Base-by-base conservation (phyloP, 345 rosid species). In the Durio zibethinus region DNA sequence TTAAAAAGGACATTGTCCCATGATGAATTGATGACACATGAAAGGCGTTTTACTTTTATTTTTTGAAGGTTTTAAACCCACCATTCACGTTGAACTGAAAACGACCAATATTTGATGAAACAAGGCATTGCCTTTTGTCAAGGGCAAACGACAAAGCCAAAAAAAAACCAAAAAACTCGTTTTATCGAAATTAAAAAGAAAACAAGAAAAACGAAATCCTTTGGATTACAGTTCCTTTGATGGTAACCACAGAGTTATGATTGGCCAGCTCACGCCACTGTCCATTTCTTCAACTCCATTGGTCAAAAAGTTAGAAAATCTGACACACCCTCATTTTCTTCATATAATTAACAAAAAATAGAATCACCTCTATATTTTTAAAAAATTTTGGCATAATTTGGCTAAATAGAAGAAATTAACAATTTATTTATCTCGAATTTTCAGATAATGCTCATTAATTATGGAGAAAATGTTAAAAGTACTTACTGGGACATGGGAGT, bases 401-500 rank as follows among this genome's bases (percentile, higher is more conserved):
- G 1, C 33, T 31, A 1, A 31, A 31, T 31, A 31, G 33, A 2
- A 31, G 33, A 31, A 2, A 31, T 31, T 31, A 31, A 31, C 33
- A 31, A 31, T 31, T 1, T 31, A 31, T 31, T 31, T 31, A 31
- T 31, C 33, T 31, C 1, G 33, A 31, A 31, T 31, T 6, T 6
- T 8, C 7, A 6, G 50, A 10, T 45, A 1, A 45, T 11, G 50
- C 12, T 45, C 12, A 45, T 45, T 11, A 45, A 1, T 45, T 10
- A 47, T 47, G 35, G 20, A 18, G 4, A 23, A 15, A 64, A 16
- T 36, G 20, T 7, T 14, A 10, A 10, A 36, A 36, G 33, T 73
- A 48, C 90, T 42, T 89, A 93, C 98, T 11, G 97, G 98, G 63
- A 93, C 85, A 79, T 89, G 93, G 77, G 98, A 93, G 89, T 93